Conservation (phyloP, 371 early-diverging fungal genomes). For the Circinella umbellata region DNA sequence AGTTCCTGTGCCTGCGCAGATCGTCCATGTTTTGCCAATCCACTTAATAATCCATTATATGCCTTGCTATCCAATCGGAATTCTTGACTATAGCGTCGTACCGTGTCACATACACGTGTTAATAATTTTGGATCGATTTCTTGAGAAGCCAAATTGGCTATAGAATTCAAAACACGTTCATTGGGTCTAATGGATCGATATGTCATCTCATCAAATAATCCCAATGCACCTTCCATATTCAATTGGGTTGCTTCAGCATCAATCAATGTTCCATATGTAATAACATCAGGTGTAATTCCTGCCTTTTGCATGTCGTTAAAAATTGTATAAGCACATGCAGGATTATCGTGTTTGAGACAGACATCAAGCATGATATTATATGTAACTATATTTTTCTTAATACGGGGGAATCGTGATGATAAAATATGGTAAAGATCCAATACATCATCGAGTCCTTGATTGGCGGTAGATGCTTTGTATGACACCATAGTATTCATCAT, state of each 20-base stretch:
- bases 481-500: slow-evolving; percentile 42
- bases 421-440: slow-evolving; percentile 31
- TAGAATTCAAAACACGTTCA: slow-evolving; percentile 35
- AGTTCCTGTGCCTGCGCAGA: slow-evolving; percentile 42
- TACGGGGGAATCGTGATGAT: slow-evolving; percentile 21
- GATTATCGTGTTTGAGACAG: slow-evolving; percentile 36
- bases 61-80: slow-evolving; percentile 16
- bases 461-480: slow-evolving; percentile 16
- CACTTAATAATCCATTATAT: slow-evolving; percentile 36
- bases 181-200: slow-evolving; percentile 33
- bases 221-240: slow-evolving; percentile 35
- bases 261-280: slow-evolving; percentile 62
- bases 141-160: slow-evolving; percentile 31
- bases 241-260: slow-evolving; percentile 41
- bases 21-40: slow-evolving; percentile 38
- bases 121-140: slow-evolving; percentile 9
- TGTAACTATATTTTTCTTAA: slow-evolving; percentile 34
- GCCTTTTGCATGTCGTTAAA: slow-evolving; percentile 38
- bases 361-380: slow-evolving; percentile 51
- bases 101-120: background rate
- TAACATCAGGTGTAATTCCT: slow-evolving; percentile 43
- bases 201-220: slow-evolving; percentile 45
- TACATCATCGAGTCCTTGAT: slow-evolving; percentile 18
- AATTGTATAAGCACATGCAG: slow-evolving; percentile 38
- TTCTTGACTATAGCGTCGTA: slow-evolving; percentile 11